Evolutionary conservation across 1,284 basidiomycete genomes (phyloP), one percentile per base, ranked within the genome.

Genomic region (Fomitopsis schrenkii): DNA sequence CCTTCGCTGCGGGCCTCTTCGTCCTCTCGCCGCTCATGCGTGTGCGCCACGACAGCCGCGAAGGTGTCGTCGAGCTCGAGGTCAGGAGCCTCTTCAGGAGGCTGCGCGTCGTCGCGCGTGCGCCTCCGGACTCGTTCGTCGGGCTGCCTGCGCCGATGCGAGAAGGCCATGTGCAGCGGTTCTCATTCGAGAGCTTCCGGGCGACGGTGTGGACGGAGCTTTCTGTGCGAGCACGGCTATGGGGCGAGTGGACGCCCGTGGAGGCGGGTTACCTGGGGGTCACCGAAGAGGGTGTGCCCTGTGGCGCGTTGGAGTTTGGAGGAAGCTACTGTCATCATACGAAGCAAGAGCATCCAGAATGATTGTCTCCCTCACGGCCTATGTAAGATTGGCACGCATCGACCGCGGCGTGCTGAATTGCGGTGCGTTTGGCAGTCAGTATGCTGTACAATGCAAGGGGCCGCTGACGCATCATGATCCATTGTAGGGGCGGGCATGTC

Each of bases 251-350:
- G 70, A 56, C 48, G 42, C 42, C 64, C 22, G 60, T 70, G 4
- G 69, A 71, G 57, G 59, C 63, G 30, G 64, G 64, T 38, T 56
- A 55, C 12, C 59, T 65, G 22, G 67, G 67, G 17, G 41, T 57
- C 30, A 57, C 55, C 1, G 52, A 26, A 33, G 64, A 66, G 5
- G 68, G 64, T 2, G 44, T 35, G 33, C 58, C 62, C 4, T 68
- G 68, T 53, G 61, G 67, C 35, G 68, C 68, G 12, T 58, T 71
- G 38, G 70, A 71, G 58, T 71, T 70, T 56, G 70, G 70, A 1
- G 70, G 70, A n/a, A 48, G 62, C 22, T 70, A 63, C 58, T 66
- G 53, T 28, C 66, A 66, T 30, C 46, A 45, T 28, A 62, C 64
- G 5, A 22, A 40, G 35, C 26, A 41, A 35, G 30, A 12, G 22